Percentiles rank a stretch among this genome's conserved stretches.
Conservation (phyloP, 73 alveolate species). For the Paramecium sexaurelia region DNA sequence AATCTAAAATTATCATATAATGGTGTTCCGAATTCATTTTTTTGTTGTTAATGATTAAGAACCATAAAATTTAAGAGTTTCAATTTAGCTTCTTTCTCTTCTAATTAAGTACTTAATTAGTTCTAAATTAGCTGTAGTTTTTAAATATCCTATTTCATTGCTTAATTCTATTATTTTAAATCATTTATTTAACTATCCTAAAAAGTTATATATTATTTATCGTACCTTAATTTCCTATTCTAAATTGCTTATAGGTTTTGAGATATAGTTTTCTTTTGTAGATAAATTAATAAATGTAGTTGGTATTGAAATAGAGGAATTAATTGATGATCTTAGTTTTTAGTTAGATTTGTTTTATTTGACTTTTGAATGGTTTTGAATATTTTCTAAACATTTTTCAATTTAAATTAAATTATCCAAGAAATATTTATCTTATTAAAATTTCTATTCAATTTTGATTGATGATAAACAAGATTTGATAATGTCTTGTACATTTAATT, state of each 20-base stretch:
- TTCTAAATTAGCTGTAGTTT: background rate
- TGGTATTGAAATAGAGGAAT: background rate
- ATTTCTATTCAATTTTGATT: background rate
- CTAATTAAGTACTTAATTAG: background rate
- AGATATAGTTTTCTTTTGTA: background rate
- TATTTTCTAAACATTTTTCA: background rate
- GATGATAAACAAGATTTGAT: background rate
- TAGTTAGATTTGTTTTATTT: background rate
- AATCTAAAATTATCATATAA: background rate
- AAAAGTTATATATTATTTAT: background rate
- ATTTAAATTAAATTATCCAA: background rate
- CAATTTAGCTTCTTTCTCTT: background rate
- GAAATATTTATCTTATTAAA: background rate
- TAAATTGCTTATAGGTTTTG: background rate
- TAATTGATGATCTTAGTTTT: background rate
- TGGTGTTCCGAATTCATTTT: background rate
- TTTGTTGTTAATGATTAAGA: background rate
- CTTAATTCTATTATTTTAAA: background rate
- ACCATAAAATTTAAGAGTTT: constrained; percentile 10
- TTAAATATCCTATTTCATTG: background rate
- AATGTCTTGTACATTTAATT: background rate
- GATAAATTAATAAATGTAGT: background rate
- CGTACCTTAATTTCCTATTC: background rate
- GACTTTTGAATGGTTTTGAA: background rate
- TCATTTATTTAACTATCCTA: background rate